Evolutionary conservation across 345 rosid species (phyloP).

Genomic region (Lenwebbia sp.): DNA sequence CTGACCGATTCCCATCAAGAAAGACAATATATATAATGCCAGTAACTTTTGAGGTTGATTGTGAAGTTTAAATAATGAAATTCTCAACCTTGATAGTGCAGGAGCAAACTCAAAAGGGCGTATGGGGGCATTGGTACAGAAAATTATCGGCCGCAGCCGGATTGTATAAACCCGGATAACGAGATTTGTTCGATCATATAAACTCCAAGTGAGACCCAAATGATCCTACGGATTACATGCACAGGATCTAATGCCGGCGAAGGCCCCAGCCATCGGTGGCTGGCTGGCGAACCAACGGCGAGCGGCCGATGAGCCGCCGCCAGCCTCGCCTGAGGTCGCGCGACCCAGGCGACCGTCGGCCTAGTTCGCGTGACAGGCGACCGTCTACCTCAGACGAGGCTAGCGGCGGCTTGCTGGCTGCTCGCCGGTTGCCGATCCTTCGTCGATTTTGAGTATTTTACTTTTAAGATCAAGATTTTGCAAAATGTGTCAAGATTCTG

Average conservation of each 20-base stretch:
- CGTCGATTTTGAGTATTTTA: too few species aligned
- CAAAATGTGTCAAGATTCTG: background rate
- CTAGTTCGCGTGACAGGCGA: too few species aligned
- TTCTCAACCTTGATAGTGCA: background rate
- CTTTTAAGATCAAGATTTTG: background rate
- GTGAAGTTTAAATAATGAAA: background rate
- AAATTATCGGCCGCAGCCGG: background rate
- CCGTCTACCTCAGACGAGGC: too few species aligned
- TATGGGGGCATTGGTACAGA: background rate
- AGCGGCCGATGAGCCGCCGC: accelerated
- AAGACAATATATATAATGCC: background rate
- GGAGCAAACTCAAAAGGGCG: background rate
- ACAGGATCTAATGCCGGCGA: background rate
- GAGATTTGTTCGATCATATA: background rate
- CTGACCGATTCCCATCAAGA: background rate
- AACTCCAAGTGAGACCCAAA: background rate
- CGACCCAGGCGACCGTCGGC: too few species aligned
- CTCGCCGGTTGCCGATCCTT: too few species aligned
- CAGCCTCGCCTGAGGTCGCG: too few species aligned
- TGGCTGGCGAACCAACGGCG: too few species aligned
- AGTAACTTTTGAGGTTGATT: background rate
- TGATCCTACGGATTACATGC: background rate
- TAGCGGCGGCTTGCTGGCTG: too few species aligned
- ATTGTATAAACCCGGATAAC: background rate
- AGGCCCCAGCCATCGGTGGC: too few species aligned